phyloP scores from a whole-genome alignment of 768 basidiomycete genomes.

The Plicaturopsis crispa region DNA sequence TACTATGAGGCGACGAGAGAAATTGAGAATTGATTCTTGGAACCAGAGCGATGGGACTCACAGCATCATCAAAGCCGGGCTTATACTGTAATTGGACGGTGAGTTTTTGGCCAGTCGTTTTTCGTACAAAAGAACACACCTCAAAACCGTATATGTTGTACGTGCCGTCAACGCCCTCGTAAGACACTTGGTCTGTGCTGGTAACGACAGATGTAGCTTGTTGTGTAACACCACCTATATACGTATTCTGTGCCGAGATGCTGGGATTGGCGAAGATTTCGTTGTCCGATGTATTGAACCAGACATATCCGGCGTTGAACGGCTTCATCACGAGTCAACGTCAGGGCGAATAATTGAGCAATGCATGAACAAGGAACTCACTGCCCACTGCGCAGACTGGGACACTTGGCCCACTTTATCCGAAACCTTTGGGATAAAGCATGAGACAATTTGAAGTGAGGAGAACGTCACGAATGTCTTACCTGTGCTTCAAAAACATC shows the following conservation, averaged over 20 bases:
- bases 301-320: slow-evolving; percentile 65
- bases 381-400: slow-evolving; percentile 80
- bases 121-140: slow-evolving; percentile 24
- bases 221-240: slow-evolving; percentile 63
- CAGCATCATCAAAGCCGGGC: slow-evolving; percentile 59
- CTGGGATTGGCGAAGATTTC: slow-evolving; percentile 47
- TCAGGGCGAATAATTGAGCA: not conserved
- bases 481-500: slow-evolving; percentile 83
- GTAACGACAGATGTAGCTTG: slow-evolving; percentile 75
- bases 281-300: slow-evolving; percentile 56
- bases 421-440: too few relatives aligned
- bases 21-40: not conserved
- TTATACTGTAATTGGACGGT: slow-evolving; percentile 24
- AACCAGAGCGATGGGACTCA: slow-evolving; percentile 21
- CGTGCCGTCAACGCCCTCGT: slow-evolving; percentile 51
- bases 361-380: slow-evolving; percentile 28
- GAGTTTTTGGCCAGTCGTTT: slow-evolving; percentile 23
- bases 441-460: too few relatives aligned
- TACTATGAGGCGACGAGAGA: slow-evolving; percentile 29
- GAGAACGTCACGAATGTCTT: slow-evolving; percentile 7
- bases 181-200: slow-evolving; percentile 60
- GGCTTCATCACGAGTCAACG: slow-evolving; percentile 35
- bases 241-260: slow-evolving; percentile 53
- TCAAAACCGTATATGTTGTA: slow-evolving; percentile 80
- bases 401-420: slow-evolving; percentile 68